A percentile compares a stretch with the other conserved stretches of the same genome.
Evolutionary conservation across 352 stramenopile genomes (phyloP).

Genomic region (Globisporangium yorkense): DNA sequence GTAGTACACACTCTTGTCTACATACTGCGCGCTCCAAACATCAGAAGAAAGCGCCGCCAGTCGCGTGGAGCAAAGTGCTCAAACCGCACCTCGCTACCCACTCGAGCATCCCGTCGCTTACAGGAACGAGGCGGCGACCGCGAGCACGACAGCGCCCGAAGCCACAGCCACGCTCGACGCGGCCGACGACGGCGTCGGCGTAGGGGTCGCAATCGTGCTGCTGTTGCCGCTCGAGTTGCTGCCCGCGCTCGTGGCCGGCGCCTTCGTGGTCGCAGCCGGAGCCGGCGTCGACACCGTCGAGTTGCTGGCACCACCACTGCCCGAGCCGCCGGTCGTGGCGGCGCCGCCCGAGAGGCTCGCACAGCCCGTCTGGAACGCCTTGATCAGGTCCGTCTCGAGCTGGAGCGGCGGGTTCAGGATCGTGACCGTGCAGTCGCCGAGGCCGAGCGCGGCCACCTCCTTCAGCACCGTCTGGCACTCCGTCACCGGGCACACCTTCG

Average conservation of each 20-base stretch:
- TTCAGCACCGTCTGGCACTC: slow-evolving; percentile 26
- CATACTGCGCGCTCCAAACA: neutral
- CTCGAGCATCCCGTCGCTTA: neutral
- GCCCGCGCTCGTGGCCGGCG: neutral
- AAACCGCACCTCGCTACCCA: neutral
- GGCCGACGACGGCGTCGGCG: slow-evolving; percentile 2
- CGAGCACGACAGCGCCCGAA: slow-evolving; percentile 5
- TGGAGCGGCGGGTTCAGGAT: neutral
- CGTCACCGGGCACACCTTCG: slow-evolving; percentile 22
- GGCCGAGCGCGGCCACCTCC: slow-evolving; percentile 16
- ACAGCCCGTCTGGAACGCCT: neutral
- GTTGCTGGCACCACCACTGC: neutral
- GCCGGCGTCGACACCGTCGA: neutral
- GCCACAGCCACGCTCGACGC: slow-evolving; percentile 6
- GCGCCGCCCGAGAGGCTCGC: neutral
- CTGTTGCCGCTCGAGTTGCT: neutral
- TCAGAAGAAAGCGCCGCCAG: neutral
- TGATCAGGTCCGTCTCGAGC: slow-evolving; percentile 2
- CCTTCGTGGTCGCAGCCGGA: neutral
- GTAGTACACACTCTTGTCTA: slow-evolving; percentile 6
- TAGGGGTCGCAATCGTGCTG: neutral
- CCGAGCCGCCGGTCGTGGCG: neutral
- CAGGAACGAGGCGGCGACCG: slow-evolving; percentile 11
- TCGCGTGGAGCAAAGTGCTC: neutral
- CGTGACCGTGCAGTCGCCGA: slow-evolving; percentile 11